Base-by-base conservation (phyloP, 148 eudicot species). In the Amaranthus palmeri region DNA sequence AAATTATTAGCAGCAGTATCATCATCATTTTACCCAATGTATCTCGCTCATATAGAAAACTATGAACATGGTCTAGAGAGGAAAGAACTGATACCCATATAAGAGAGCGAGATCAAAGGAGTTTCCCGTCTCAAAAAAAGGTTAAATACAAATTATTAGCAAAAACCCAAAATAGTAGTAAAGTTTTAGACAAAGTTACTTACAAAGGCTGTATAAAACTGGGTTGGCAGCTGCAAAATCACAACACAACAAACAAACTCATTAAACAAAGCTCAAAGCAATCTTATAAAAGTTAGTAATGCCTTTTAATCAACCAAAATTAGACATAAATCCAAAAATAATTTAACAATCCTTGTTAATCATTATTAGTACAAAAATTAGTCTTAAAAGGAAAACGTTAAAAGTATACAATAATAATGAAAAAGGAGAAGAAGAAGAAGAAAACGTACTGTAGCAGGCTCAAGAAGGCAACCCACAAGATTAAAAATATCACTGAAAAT, bases 161-260 rank as follows among this genome's bases (percentile, higher is more conserved):
- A 25, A 25, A 25, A 25, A 25, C 36, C 36, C 36, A 25, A 25
- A 25, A 1, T 25, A 25, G 36, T 25, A 25, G 36, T 25, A 25
- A 25, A 25, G 2, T 25, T 25, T 25, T 25, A 25, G 36, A 25
- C 36, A 25, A 25, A 74, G 8, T 61, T 9, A 76, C 82, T 88
- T 72, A 95, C 99, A 92, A 85, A 69, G 49, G 97, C 99, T 13
- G 99, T 95, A 78, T 95, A 95, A 77, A 75, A 81, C 72, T 95
- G 97, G 47, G 99, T 95, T 40, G 99, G 97, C 86, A 95, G 80
- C 99, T 95, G 92, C 88, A 86, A 76, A 42, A 72, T 5, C 69
- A 72, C 67, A 56, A 69, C 68, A 55, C 40, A 74, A 54, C 11
- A 71, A 78, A 49, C n/a, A 74, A 68, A 70, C 56, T 17, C 49